Base-by-base conservation (phyloP, 139 green algal species). In the Astrephomene gubernaculifera region DNA sequence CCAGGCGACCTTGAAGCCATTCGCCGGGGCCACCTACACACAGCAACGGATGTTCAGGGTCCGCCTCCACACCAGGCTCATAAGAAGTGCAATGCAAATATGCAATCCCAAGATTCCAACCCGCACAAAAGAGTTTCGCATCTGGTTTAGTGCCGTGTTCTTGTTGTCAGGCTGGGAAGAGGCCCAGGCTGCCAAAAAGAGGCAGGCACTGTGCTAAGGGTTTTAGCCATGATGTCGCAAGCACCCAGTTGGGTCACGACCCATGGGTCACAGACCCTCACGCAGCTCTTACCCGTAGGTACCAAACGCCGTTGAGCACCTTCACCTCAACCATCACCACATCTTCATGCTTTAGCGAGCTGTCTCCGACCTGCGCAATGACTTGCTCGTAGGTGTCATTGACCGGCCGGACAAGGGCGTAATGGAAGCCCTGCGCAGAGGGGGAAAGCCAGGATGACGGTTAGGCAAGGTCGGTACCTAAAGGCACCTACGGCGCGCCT, bases 1-100 rank as follows among this genome's bases (percentile, higher is more conserved):
- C 85, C 85, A 89, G 4, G 43, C 35, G 4, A 78, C n/a, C 29
- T 60, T 2, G 45, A 82, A 89, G 3, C 78, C 79, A 1, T 24
- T 45, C 35, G 71, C 22, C 0, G 79, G 79, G 4, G 45, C 44
- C 64, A 86, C 79, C 79, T 86, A 64, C 49, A 17, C 12, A 12
- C 12, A 12, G 12, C 49, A 57, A 17, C 49, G 49, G 49, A 57
- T 25, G 49, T 12, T 12, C 49, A 57, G 17, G 49, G 49, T 57
- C 17, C 12, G 49, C 12, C 12, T 12, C 49, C 49, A 17, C 49
- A 57, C n/a, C n/a, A 57, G 49, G 49, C 12, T 25, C 49, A 57
- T 57, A 17, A 57, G 12, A 57, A 57, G n/a, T n/a, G n/a, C n/a
- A n/a, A n/a, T n/a, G n/a, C n/a, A n/a, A n/a, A n/a, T n/a, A n/a